Percentiles rank a stretch among this genome's conserved stretches.
These are phyloP conservation scores for Ceratocystis colombiana DNA, from an alignment of 2,329 filamentous ascomycete genomes.

Conservation along the genomic window DNA sequence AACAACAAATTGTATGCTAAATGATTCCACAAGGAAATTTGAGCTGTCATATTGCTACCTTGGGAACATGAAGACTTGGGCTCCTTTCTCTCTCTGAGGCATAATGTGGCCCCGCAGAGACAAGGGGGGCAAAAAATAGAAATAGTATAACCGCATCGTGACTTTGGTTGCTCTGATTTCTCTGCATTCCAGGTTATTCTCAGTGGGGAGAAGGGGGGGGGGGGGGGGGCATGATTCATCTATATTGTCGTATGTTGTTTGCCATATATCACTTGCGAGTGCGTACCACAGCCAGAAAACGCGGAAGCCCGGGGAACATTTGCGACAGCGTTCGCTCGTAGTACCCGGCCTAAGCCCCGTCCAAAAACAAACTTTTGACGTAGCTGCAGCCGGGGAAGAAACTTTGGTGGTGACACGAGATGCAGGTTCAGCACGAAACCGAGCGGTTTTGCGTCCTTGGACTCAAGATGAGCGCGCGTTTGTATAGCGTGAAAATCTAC, in stretches of 20 bases:
- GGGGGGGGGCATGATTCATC: background rate
- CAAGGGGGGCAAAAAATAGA: background rate
- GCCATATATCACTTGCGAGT: background rate
- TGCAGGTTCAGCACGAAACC: background rate
- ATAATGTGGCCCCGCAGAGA: background rate
- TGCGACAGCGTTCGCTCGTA: background rate
- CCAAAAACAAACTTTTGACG: background rate
- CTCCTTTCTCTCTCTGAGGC: background rate
- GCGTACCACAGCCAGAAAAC: background rate
- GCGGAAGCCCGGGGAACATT: background rate
- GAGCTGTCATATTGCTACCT: background rate
- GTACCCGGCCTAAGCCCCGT: background rate
- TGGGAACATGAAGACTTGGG: background rate
- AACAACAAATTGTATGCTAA: conserved; percentile 4
- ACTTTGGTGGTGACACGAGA: background rate
- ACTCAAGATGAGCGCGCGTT: too few species aligned
- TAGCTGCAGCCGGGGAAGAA: background rate
- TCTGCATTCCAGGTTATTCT: too few species aligned
- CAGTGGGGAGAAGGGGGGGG: too few species aligned
- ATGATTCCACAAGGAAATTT: background rate
- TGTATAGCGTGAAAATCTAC: too few species aligned
- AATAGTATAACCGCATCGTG: background rate
- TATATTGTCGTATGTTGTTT: conserved; percentile 1
- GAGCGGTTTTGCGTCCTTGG: too few species aligned
- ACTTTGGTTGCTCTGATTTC: background rate